phyloP scores from a whole-genome alignment of 306 rosid species.

The Carpinus fangiana region DNA sequence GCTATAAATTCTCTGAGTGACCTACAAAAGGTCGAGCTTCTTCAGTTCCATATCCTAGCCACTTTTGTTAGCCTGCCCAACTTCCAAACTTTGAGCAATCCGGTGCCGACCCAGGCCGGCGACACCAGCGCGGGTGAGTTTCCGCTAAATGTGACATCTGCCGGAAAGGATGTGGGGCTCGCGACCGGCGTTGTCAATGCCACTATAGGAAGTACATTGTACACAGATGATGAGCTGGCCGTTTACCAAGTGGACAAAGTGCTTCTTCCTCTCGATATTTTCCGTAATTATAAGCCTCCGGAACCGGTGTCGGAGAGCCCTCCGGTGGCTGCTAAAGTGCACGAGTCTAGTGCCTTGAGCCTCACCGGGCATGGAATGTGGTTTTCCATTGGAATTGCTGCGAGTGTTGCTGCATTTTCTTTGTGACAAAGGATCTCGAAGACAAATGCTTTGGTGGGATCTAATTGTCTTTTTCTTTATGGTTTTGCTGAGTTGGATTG shows the following conservation, averaged over 20 bases:
- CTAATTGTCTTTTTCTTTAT: slow-evolving; percentile 16
- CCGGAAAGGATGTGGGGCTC: slow-evolving; percentile 44
- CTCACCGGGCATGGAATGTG: slow-evolving; percentile 16
- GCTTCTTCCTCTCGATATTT: slow-evolving; percentile 45
- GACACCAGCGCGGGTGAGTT: slow-evolving; percentile 32
- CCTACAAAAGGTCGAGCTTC: slow-evolving; percentile 41
- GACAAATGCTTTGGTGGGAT: neutral
- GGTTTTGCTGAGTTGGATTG: slow-evolving; percentile 16
- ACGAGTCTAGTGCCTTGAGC: slow-evolving; percentile 17
- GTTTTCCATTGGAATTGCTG: slow-evolving; percentile 32
- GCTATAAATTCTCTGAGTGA: slow-evolving; percentile 32
- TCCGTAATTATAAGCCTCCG: slow-evolving; percentile 34
- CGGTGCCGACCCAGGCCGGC: slow-evolving; percentile 53
- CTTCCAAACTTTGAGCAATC: slow-evolving; percentile 54
- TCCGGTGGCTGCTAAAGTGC: neutral
- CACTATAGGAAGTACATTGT: slow-evolving; percentile 40
- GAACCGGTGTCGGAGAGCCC: slow-evolving; percentile 17
- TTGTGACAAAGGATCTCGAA: neutral
- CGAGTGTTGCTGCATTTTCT: slow-evolving; percentile 1
- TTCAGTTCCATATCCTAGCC: slow-evolving; percentile 52
- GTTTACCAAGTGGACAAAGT: slow-evolving; percentile 49
- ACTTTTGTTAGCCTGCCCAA: slow-evolving; percentile 41
- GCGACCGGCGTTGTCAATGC: slow-evolving; percentile 53
- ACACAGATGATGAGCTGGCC: slow-evolving; percentile 43
- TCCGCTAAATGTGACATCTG: slow-evolving; percentile 48